These are phyloP conservation scores for Mucor piriformis DNA, from an alignment of 371 early-diverging fungal species.

Conservation along the genomic window DNA sequence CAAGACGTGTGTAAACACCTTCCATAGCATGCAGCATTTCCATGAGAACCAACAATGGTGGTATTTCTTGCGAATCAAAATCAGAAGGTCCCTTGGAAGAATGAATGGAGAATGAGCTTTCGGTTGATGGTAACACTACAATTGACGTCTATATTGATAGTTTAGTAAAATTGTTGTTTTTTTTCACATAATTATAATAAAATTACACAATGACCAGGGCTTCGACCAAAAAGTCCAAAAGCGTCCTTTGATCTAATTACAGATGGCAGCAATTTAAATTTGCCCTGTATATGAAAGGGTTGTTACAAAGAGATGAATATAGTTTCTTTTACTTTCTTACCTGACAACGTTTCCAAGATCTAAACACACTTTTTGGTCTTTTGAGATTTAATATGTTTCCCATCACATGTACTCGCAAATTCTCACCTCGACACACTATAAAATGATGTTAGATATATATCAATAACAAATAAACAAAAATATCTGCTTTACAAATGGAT, in stretches of 20 bases:
- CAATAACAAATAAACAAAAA: background rate
- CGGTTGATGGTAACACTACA: constrained; percentile 54
- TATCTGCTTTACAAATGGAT: constrained; percentile 39
- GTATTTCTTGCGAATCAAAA: constrained; percentile 54
- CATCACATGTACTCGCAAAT: constrained; percentile 55
- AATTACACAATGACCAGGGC: constrained; percentile 45
- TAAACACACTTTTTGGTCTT: constrained; percentile 45
- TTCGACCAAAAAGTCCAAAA: constrained; percentile 42
- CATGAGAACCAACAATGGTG: constrained; percentile 51
- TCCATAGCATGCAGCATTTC: constrained; percentile 57
- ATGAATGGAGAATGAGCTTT: constrained; percentile 56
- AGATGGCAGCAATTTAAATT: constrained; percentile 7
- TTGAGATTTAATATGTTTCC: constrained; percentile 53
- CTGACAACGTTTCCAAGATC: constrained; percentile 18
- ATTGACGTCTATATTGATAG: constrained; percentile 45
- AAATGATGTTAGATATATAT: background rate
- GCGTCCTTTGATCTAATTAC: constrained; percentile 44
- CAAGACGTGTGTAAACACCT: constrained; percentile 56
- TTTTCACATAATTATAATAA: too few species aligned
- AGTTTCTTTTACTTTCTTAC: background rate
- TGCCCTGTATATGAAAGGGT: background rate
- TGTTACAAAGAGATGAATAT: background rate
- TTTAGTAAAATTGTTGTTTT: too few species aligned
- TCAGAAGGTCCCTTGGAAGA: constrained; percentile 41
- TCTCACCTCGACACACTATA: constrained; percentile 48